Percentiles rank a stretch among this genome's conserved stretches.
Conservation (phyloP, 257 asterid genomes). For the Jasminum sambac region DNA sequence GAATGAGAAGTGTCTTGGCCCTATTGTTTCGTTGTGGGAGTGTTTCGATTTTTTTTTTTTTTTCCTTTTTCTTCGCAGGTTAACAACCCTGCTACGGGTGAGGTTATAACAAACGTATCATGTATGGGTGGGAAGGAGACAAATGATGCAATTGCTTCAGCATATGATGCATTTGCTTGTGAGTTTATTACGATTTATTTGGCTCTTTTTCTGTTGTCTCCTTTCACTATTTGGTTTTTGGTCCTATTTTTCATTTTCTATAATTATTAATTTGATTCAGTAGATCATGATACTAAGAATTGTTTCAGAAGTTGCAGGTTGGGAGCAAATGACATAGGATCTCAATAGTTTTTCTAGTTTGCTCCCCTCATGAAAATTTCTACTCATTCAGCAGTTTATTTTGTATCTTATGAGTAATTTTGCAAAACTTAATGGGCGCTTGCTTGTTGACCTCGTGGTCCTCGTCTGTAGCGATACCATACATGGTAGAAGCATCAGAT, state of each 20-base stretch:
- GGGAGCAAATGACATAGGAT: constrained; percentile 8
- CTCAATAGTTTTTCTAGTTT: constrained; percentile 2
- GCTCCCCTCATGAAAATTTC: not conserved
- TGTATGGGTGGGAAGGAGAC: constrained; percentile 93
- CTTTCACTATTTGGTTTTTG: not conserved
- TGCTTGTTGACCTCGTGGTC: constrained; percentile 10
- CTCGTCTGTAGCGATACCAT: constrained; percentile 4
- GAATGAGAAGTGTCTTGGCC: constrained; percentile 9
- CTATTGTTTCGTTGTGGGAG: constrained; percentile 4
- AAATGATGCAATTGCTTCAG: constrained; percentile 87
- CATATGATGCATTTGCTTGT: constrained; percentile 77
- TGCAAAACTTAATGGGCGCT: not conserved
- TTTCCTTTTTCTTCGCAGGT: constrained; percentile 53
- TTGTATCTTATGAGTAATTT: constrained; percentile 5
- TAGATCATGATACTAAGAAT: not conserved
- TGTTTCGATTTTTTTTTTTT: too few species aligned
- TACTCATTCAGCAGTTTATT: constrained; percentile 7
- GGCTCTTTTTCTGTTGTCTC: not conserved
- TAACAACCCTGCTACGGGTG: constrained; percentile 89
- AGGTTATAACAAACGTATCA: constrained; percentile 73
- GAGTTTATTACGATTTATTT: constrained; percentile 36
- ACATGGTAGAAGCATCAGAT: not conserved
- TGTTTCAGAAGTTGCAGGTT: not conserved
- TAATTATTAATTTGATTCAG: not conserved
- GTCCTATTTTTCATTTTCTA: not conserved